phyloP scores from a whole-genome alignment of 768 basidiomycete species.

The Kwoniella bestiolae region DNA sequence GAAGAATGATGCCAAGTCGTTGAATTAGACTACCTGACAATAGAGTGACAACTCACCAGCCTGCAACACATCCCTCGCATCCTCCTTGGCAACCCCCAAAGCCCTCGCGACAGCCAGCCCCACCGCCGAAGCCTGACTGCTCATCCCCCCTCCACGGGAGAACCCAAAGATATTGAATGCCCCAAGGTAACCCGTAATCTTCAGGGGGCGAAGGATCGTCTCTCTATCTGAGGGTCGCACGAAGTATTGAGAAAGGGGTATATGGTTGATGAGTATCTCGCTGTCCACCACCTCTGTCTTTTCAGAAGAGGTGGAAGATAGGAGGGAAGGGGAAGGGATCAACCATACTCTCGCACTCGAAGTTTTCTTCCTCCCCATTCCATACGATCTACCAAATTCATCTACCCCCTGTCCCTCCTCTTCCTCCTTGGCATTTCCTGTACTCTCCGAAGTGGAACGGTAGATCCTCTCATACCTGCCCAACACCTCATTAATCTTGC shows the following conservation, averaged over 20 bases:
- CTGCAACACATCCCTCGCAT: slow-evolving; percentile 68
- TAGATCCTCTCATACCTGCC: slow-evolving; percentile 38
- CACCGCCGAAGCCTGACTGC: slow-evolving; percentile 88
- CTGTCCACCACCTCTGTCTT: slow-evolving; percentile 65
- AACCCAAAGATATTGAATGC: slow-evolving; percentile 77
- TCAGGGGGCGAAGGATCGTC: slow-evolving; percentile 78
- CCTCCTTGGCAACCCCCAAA: slow-evolving; percentile 67
- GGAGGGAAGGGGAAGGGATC: slow-evolving; percentile 60
- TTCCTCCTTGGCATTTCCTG: slow-evolving; percentile 47
- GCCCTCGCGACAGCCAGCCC: slow-evolving; percentile 61
- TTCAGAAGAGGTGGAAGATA: slow-evolving; percentile 2
- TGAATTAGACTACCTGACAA: background rate
- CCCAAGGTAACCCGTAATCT: slow-evolving; percentile 78
- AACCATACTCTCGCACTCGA: slow-evolving; percentile 92
- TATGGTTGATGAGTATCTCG: slow-evolving; percentile 84
- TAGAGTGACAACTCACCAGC: slow-evolving; percentile 64
- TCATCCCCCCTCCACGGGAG: slow-evolving; percentile 83
- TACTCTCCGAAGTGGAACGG: background rate
- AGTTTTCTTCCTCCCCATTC: slow-evolving; percentile 84
- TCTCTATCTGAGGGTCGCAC: slow-evolving; percentile 75
- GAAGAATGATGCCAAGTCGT: too few relatives aligned
- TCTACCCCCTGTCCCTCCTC: slow-evolving; percentile 71
- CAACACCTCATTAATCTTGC: slow-evolving; percentile 30
- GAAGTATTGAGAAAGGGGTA: slow-evolving; percentile 80
- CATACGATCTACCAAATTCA: slow-evolving; percentile 79